Conservation (phyloP, 257 asterid genomes). For the Paraleonurus japonicus region DNA sequence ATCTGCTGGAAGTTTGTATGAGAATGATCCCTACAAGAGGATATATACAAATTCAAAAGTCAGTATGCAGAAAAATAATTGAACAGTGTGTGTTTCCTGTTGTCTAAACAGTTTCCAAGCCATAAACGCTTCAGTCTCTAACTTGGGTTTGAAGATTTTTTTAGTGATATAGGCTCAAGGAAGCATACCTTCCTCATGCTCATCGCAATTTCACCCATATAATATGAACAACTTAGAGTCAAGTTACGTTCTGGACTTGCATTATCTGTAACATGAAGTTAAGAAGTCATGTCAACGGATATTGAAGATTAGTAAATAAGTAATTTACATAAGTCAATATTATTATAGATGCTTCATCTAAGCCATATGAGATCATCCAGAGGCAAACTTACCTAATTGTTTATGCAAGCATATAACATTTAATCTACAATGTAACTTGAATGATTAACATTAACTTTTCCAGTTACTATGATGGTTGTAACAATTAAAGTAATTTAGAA, state of each 20-base stretch:
- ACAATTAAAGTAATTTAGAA: not conserved
- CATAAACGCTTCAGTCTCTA: not conserved
- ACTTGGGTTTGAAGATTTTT: not conserved
- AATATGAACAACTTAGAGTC: constrained; percentile 66
- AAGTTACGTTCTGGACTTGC: constrained; percentile 90
- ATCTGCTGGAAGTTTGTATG: constrained; percentile 86
- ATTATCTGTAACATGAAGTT: constrained; percentile 52
- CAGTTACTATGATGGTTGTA: constrained; percentile 13
- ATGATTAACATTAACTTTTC: not conserved
- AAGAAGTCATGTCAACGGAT: constrained; percentile 17
- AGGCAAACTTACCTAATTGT: constrained; percentile 6
- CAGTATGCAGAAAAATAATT: not conserved
- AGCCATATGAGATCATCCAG: constrained; percentile 7
- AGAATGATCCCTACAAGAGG: constrained; percentile 78
- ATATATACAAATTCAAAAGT: constrained; percentile 16
- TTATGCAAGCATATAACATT: not conserved
- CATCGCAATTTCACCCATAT: constrained; percentile 92
- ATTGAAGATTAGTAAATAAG: not conserved
- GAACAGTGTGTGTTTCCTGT: constrained; percentile 6
- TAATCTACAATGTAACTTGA: not conserved
- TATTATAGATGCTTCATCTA: constrained; percentile 19
- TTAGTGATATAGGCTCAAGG: constrained; percentile 16
- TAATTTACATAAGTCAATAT: constrained; percentile 6
- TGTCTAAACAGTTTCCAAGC: not conserved
- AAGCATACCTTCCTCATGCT: constrained; percentile 73